phyloP scores from a whole-genome alignment of 176 grass and related monocot genomes.

The Otatea glauca region DNA sequence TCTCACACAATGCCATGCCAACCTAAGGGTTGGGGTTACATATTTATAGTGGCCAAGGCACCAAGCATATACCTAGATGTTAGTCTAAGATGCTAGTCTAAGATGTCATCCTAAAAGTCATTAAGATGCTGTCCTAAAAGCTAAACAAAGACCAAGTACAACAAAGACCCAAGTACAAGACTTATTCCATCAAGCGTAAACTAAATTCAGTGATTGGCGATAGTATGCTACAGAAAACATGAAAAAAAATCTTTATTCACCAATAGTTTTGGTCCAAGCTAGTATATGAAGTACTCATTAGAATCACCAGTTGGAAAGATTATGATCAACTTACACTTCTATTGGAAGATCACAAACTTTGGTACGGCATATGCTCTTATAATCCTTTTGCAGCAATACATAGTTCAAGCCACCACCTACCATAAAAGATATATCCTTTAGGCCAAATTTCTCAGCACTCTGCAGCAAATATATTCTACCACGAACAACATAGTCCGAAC shows the following conservation, averaged over 20 bases:
- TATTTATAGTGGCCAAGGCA: no score
- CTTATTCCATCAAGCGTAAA: no score
- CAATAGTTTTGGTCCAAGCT: not conserved
- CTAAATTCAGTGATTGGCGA: conserved; percentile 2
- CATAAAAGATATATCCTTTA: conserved; percentile 17
- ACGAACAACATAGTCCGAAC: conserved; percentile 8
- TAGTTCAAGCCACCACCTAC: conserved; percentile 33
- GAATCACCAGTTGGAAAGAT: conserved; percentile 6
- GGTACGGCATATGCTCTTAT: conserved; percentile 48
- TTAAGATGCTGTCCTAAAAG: no score
- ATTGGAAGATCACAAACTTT: conserved; percentile 48
- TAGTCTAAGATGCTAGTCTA: no score
- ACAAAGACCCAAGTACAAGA: no score
- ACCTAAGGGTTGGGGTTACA: no score
- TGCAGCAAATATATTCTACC: not conserved
- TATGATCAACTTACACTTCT: conserved; percentile 54
- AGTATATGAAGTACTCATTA: conserved; percentile 7
- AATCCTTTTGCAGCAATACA: conserved; percentile 56
- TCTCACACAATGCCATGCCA: no score
- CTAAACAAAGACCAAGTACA: no score
- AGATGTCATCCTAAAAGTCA: no score
- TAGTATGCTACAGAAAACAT: conserved; percentile 21
- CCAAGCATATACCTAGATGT: no score
- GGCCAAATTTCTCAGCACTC: not conserved
- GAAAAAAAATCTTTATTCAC: not conserved